These are phyloP conservation scores for Claviceps capensis DNA, from an alignment of 2,329 filamentous ascomycete species.

Conservation along the genomic window DNA sequence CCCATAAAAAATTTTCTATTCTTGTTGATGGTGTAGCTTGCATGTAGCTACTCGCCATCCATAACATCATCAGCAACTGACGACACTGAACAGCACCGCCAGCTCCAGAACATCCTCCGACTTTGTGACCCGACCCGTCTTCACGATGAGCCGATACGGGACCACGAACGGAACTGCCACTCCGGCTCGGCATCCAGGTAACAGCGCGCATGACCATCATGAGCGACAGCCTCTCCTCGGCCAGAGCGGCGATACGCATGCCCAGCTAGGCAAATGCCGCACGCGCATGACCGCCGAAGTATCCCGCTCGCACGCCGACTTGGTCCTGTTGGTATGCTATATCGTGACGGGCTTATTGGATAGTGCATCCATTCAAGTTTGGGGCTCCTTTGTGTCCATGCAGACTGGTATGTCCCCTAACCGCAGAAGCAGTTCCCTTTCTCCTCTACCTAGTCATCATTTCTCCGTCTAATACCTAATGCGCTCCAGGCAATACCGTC, in stretches of 20 bases:
- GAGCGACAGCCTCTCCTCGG: slow-evolving; percentile 18
- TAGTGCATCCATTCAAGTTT: slow-evolving; percentile 61
- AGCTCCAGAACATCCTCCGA: no score
- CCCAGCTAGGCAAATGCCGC: slow-evolving; percentile 15
- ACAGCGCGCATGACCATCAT: background rate
- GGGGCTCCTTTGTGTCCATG: slow-evolving; percentile 74
- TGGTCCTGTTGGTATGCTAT: slow-evolving; percentile 59
- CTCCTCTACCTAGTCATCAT: background rate
- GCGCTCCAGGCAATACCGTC: slow-evolving; percentile 52
- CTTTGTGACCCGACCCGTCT: background rate
- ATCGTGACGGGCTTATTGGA: slow-evolving; percentile 66
- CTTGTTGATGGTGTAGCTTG: background rate
- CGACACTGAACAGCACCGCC: background rate
- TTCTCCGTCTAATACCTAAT: background rate
- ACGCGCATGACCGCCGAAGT: slow-evolving; percentile 32
- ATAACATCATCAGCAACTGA: no score
- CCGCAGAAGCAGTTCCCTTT: slow-evolving; percentile 7
- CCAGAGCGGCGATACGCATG: slow-evolving; percentile 9
- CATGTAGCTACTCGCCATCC: background rate
- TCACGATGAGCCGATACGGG: slow-evolving; percentile 8
- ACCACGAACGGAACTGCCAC: slow-evolving; percentile 1
- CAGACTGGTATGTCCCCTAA: slow-evolving; percentile 45
- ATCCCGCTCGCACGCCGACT: slow-evolving; percentile 48
- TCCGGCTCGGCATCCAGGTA: background rate
- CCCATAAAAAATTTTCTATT: background rate